Base-by-base conservation (phyloP, 78 protist genomes). In the Capsaspora owczarzaki region DNA sequence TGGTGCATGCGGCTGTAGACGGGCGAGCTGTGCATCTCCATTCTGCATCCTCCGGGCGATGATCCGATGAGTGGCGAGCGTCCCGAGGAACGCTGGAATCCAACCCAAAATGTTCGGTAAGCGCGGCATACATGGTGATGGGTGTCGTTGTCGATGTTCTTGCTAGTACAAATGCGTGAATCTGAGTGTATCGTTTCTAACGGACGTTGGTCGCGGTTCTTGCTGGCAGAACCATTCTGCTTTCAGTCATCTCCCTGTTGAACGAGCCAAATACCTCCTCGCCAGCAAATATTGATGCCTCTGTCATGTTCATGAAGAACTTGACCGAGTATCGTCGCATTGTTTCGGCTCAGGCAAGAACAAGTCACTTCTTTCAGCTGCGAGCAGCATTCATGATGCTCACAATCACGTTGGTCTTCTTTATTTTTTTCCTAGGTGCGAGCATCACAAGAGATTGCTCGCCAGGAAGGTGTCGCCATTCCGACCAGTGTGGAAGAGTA, bases 231-330 rank as follows among this genome's bases (percentile, higher is more conserved):
- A 84, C 96, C 10, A 87, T 93, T 51, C 40, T 93, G 31, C 38
- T 93, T 16, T 86, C 92, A 43, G 91, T 92, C 33, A 61, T 88
- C 23, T 90, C 94, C 63, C 47, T 93, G 44, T 43, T 93, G 41
- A 84, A 83, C 29, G 93, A 88, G 66, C 92, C 94, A 20, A 91
- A 91, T 78, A 74, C 80, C 12, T 86, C 88, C 20, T 91, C 94
- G 53, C 96, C 96, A 1, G 96, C 96, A 4, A 93, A 93, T 69
- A 85, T 93, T 1, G 94, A 90, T 83, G 94, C 94, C 25, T 82
- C 87, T 1, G 92, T 89, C 22, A 82, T 75, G 44, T 84, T 80
- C 85, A 74, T 86, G 42, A 81, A 89, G 37, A 66, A 80, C n/a
- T 44, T 72, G 41, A 84, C 82, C 3, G 68, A 42, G 22, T 87